Evolutionary conservation across 495 filamentous ascomycete genomes (phyloP), one percentile per base, ranked within the genome.

Genomic region (Aspergillus mulundensis): DNA sequence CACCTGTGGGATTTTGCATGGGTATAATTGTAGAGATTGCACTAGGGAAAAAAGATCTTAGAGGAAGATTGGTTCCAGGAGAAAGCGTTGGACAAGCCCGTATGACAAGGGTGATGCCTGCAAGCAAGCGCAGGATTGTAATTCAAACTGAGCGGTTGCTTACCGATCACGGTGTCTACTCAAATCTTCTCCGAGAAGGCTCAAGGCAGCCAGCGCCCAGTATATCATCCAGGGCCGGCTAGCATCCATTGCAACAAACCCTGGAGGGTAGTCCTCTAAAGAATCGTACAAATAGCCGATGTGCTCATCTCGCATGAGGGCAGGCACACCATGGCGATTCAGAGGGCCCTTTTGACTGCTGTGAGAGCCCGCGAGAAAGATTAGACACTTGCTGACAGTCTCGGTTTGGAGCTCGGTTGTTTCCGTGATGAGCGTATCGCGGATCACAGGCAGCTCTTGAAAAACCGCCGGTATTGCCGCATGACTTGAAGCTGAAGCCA

Each of bases 171-270:
- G 81, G 63, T 90, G 92, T 55, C 69, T 62, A 30, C 77, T 81
- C 16, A 93, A 75, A 66, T 96, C 90, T 60, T 88, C 82, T 19
- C 90, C 90, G 36, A 97, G 76, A 19, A 89, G 69, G 36, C 77
- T 72, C 21, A 97, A 76, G 0, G 81, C 89, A 10, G 82, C 81
- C 28, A 97, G 71, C 40, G 81, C 85, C 94, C 94, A 98, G 71
- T 97, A 97, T 58, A 94, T 72, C 62, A 96, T 80, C 94, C 94
- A 98, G 1, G 94, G 90, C 44, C 94, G 77, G 61, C 85, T 88
- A 15, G 94, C 86, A 74, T 98, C 94, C 47, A 88, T 78, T 1
- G 72, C 72, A 19, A 86, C 82, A 61, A 86, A 94, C 11, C 71
- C 69, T 2, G 77, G 66, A 0, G 91, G 89, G 53, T 94, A 84